Conservation (phyloP, 495 filamentous ascomycete genomes). For the Pyrenula aspistea region DNA sequence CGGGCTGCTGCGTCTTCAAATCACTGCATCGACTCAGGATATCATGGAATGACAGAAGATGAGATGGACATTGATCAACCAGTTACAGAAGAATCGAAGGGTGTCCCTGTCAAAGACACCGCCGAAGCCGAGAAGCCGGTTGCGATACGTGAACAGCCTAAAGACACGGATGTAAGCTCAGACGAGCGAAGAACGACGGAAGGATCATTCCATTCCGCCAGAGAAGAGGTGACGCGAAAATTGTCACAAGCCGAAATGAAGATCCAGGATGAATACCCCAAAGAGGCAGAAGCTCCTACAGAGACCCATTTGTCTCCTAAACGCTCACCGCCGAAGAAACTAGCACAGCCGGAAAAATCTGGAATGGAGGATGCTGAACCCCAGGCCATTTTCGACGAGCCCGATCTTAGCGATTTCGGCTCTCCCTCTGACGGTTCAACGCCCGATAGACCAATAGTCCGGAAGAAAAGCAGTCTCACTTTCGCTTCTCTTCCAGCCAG, state of each 20-base stretch:
- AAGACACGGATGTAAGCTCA: slow-evolving; percentile 10
- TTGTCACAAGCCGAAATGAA: not conserved
- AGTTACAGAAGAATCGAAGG: slow-evolving; percentile 5
- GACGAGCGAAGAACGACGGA: slow-evolving; percentile 41
- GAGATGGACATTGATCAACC: slow-evolving; percentile 31
- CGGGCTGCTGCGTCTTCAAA: slow-evolving; percentile 23
- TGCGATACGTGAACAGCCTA: not conserved
- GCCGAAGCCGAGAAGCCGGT: slow-evolving; percentile 1
- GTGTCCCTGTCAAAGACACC: slow-evolving; percentile 14
- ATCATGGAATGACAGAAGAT: slow-evolving; percentile 62
- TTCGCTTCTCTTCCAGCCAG: slow-evolving; percentile 87
- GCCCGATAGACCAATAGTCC: slow-evolving; percentile 49
- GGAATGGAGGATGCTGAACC: slow-evolving; percentile 2
- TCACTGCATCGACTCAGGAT: slow-evolving; percentile 60
- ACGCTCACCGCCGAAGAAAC: slow-evolving; percentile 5
- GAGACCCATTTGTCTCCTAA: not conserved
- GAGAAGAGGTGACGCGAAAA: slow-evolving; percentile 36
- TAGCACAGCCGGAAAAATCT: slow-evolving; percentile 1
- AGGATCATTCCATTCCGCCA: slow-evolving; percentile 55
- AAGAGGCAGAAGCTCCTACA: slow-evolving; percentile 1
- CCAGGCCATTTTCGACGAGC: slow-evolving; percentile 2
- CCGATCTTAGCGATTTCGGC: slow-evolving; percentile 36
- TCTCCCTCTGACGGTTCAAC: slow-evolving; percentile 52
- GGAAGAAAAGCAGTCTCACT: slow-evolving; percentile 87
- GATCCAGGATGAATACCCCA: not conserved